Percentiles rank a stretch among this genome's conserved stretches.
Evolutionary conservation across 2,329 filamentous ascomycete species (phyloP).

Genomic region (Epichloe gansuensis): DNA sequence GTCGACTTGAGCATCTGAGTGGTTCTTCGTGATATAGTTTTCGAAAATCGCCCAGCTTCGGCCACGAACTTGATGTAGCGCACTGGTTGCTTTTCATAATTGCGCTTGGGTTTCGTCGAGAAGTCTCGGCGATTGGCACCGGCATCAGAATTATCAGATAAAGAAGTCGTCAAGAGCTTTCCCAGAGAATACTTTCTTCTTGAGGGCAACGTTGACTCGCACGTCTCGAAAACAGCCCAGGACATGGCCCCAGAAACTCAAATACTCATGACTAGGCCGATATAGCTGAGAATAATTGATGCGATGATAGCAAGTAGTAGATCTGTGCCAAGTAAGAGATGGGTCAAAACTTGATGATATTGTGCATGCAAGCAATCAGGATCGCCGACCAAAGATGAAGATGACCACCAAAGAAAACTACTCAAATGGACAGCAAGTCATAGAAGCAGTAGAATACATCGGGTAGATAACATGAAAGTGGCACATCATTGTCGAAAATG

Average conservation of each 20-base stretch:
- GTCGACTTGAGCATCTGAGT: background rate
- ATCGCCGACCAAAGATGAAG: background rate
- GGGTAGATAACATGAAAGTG: background rate
- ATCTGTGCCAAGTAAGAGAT: background rate
- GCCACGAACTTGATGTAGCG: background rate
- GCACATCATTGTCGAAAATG: background rate
- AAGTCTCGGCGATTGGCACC: background rate
- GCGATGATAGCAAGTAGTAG: background rate
- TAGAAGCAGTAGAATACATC: background rate
- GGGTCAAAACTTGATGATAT: background rate
- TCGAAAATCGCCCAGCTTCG: slow-evolving; percentile 7
- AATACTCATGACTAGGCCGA: background rate
- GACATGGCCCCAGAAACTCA: background rate
- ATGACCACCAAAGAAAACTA: background rate
- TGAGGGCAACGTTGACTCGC: background rate
- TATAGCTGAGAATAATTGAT: background rate
- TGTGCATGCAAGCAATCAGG: background rate
- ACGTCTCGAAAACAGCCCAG: background rate
- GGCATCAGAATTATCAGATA: background rate
- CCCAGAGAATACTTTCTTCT: background rate
- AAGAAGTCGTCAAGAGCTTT: background rate
- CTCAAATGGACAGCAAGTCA: background rate
- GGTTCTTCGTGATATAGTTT: background rate
- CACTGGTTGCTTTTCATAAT: background rate
- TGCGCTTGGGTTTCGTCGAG: background rate